Evolutionary conservation across 192 early-diverging fungal genomes (phyloP), one percentile per base, ranked within the genome.

Genomic region (Phycomyces blakesleeanus): DNA sequence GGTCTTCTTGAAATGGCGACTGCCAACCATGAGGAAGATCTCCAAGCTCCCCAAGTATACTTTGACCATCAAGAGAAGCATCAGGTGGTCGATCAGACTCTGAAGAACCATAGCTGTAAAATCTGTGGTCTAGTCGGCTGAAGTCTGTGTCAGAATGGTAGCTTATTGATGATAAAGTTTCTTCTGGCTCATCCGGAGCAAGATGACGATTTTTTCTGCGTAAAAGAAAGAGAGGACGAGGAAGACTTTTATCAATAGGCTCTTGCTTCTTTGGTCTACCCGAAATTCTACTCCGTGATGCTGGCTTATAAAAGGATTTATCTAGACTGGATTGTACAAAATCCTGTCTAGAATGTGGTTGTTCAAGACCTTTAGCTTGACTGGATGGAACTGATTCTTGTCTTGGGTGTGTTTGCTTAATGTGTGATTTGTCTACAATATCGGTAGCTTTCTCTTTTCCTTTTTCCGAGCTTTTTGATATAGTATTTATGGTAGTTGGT

Each of bases 61-160:
- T 47, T 14, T 47, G 2, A 18, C 11, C 18, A 18, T 47, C 44
- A 2, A 47, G 44, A 47, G 44, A 47, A 18, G 3, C 44, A 2
- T 12, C 44, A n/a, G 11, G 2, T 14, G 18, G 11, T n/a, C 11
- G 1, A 47, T 47, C 44, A 34, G 29, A 34, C 29, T 34, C 29
- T 34, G 29, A 5, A 34, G 2, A 7, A 47, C 5, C 11, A 12
- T 11, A 2, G 11, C 44, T 18, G 44, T 47, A 18, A 14, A 12
- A 1, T 18, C 18, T 2, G 11, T 47, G 11, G 21, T 54, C 24
- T 6, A 54, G 21, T 3, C 52, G 52, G 21, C 24, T 54, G 20
- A 54, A 54, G 21, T 54, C 12, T 14, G 52, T 54, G 12, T 54
- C 52, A 15, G 52, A 54, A 14, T 54, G 1, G 24, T 54, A 54